Evolutionary conservation across 2,329 filamentous ascomycete species (phyloP).

Genomic region (Fusarium ramigenum): DNA sequence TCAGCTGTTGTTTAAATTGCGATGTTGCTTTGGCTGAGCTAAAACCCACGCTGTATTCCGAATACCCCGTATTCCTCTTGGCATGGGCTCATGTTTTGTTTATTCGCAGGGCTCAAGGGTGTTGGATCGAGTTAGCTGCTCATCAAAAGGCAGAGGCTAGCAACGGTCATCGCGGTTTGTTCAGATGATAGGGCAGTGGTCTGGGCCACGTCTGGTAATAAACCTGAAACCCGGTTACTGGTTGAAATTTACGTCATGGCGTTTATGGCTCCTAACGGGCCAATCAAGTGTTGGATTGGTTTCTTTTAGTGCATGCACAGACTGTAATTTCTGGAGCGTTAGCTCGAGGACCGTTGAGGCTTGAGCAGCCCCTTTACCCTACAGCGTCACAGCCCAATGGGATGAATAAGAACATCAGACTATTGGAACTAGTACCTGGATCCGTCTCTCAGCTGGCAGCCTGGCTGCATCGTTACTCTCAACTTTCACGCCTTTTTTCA

Average conservation of each 20-base stretch:
- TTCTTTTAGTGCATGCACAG: background rate
- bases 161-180: background rate
- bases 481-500: background rate
- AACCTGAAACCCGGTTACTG: background rate
- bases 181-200: background rate
- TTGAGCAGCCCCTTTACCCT: background rate
- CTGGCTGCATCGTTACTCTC: background rate
- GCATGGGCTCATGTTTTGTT: background rate
- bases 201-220: background rate
- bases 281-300: background rate
- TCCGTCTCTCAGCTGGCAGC: background rate
- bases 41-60: background rate
- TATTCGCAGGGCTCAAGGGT: background rate
- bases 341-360: background rate
- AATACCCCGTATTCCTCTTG: background rate
- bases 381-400: background rate
- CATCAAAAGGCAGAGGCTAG: background rate
- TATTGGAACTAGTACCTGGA: background rate
- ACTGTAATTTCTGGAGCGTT: background rate
- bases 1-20: background rate
- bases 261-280: accelerated
- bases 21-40: background rate
- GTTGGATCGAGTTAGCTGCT: background rate
- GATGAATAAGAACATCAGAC: no score
- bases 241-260: background rate